These are phyloP conservation scores for Cyclotella cryptica DNA, from an alignment of 108 stramenopile species.

Conservation along the genomic window DNA sequence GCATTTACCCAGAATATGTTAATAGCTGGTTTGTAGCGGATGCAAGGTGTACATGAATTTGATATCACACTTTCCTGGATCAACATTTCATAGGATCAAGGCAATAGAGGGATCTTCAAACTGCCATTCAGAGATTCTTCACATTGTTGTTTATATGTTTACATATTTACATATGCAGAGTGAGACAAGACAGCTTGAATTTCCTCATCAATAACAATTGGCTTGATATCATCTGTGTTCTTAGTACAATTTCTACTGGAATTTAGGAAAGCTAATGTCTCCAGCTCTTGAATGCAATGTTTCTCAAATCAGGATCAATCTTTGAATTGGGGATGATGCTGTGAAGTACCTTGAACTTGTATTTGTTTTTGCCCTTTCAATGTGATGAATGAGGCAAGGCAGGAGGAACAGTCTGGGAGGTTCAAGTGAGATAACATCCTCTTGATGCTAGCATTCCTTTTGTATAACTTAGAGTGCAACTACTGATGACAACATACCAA, in stretches of 20 bases:
- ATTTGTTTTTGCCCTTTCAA: neutral
- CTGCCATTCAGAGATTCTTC: too few relatives aligned
- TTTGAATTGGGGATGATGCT: slow-evolving; percentile 1
- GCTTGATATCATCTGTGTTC: neutral
- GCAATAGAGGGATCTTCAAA: too few relatives aligned
- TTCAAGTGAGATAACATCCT: slow-evolving; percentile 20
- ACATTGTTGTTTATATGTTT: too few relatives aligned
- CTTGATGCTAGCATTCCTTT: neutral
- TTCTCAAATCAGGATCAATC: slow-evolving; percentile 12
- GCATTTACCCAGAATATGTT: too few relatives aligned
- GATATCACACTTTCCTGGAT: too few relatives aligned
- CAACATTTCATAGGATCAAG: too few relatives aligned
- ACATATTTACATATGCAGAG: too few relatives aligned
- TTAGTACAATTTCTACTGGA: too few relatives aligned
- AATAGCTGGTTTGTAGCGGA: too few relatives aligned
- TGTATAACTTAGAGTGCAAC: slow-evolving; percentile 2
- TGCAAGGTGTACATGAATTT: too few relatives aligned
- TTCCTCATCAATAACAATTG: neutral
- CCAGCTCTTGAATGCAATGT: slow-evolving; percentile 4
- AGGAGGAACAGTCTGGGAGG: slow-evolving; percentile 14
- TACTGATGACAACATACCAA: neutral
- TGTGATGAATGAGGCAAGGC: slow-evolving; percentile 1
- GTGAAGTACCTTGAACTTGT: neutral
- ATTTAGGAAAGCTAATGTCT: neutral
- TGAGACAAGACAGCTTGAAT: too few relatives aligned